These are phyloP conservation scores for Grammothele lineata DNA, from an alignment of 768 basidiomycete genomes.

Conservation along the genomic window DNA sequence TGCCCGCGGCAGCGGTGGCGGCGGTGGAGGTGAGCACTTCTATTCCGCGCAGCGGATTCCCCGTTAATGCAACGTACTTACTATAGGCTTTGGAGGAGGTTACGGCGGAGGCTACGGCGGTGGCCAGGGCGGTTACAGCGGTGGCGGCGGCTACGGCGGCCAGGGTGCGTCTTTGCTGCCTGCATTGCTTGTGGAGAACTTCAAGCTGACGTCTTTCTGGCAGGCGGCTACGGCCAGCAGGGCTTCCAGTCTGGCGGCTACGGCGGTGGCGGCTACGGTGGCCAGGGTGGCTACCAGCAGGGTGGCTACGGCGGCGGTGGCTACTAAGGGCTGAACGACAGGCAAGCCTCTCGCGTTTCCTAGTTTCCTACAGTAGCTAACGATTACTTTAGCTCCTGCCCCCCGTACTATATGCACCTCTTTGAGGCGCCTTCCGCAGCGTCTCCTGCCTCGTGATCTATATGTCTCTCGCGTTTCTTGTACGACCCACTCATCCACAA, in stretches of 20 bases:
- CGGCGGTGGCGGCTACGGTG: constrained; percentile 21
- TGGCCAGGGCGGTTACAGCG: constrained; percentile 16
- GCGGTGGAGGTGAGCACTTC: constrained; percentile 36
- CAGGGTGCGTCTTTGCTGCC: constrained; percentile 16
- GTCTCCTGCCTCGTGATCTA: constrained; percentile 8
- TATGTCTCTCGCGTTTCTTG: constrained; percentile 17
- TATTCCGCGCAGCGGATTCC: neutral
- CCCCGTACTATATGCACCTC: too few species aligned
- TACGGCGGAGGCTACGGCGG: constrained; percentile 26
- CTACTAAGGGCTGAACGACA: constrained; percentile 19
- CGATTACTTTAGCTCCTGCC: neutral
- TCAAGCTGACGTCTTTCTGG: too few species aligned
- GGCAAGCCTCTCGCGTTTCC: neutral
- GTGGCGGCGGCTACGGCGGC: constrained; percentile 22
- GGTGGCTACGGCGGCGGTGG: constrained; percentile 28
- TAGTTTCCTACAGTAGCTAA: neutral
- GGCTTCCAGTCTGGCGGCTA: constrained; percentile 21
- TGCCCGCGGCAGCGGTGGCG: constrained; percentile 54
- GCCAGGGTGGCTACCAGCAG: constrained; percentile 20
- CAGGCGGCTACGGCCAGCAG: constrained; percentile 15
- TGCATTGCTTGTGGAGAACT: too few species aligned
- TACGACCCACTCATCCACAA: constrained; percentile 34
- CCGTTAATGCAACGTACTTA: neutral
- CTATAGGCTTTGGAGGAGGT: constrained; percentile 29
- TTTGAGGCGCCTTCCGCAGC: constrained; percentile 1